A percentile compares a stretch with the other conserved stretches of the same genome.
Evolutionary conservation across 768 basidiomycete species (phyloP).

Genomic region (Grammothele lineata): DNA sequence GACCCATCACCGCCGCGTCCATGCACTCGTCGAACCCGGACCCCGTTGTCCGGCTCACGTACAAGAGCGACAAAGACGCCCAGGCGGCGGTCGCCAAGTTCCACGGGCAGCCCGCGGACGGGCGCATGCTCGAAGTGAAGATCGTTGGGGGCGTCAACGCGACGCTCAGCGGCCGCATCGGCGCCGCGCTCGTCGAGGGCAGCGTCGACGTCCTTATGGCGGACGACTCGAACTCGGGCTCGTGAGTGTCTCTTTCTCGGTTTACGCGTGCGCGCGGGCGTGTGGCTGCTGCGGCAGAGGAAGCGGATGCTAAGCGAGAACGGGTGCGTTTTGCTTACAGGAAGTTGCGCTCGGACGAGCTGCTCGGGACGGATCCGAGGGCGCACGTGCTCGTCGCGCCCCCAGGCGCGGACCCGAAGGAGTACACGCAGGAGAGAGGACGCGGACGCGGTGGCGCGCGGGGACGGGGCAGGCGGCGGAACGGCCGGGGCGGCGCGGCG

Average conservation of each 20-base stretch:
- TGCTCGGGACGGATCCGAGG: slow-evolving; percentile 60
- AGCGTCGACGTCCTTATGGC: slow-evolving; percentile 56
- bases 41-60: slow-evolving; percentile 64
- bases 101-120: slow-evolving; percentile 79
- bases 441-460: slow-evolving; percentile 30
- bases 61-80: slow-evolving; percentile 61
- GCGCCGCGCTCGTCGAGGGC: slow-evolving; percentile 41
- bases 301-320: no score
- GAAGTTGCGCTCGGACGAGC: slow-evolving; percentile 82
- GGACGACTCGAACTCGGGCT: slow-evolving; percentile 36
- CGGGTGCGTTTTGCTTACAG: slow-evolving; percentile 33
- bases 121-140: slow-evolving; percentile 62
- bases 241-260: slow-evolving; percentile 41
- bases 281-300: no score
- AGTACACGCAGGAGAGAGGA: slow-evolving; percentile 37
- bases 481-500: slow-evolving; percentile 29
- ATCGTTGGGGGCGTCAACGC: slow-evolving; percentile 57
- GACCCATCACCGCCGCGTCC: slow-evolving; percentile 48
- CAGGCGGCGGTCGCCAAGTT: slow-evolving; percentile 68
- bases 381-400: slow-evolving; percentile 67
- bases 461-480: slow-evolving; percentile 25
- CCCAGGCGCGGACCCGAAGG: slow-evolving; percentile 56
- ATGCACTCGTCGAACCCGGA: slow-evolving; percentile 30
- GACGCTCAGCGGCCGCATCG: slow-evolving; percentile 50
- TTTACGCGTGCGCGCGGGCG: neutral